Percentiles rank a stretch among this genome's conserved stretches.
phyloP scores from a whole-genome alignment of 768 basidiomycete species.

The Infundibulicybe gibba region DNA sequence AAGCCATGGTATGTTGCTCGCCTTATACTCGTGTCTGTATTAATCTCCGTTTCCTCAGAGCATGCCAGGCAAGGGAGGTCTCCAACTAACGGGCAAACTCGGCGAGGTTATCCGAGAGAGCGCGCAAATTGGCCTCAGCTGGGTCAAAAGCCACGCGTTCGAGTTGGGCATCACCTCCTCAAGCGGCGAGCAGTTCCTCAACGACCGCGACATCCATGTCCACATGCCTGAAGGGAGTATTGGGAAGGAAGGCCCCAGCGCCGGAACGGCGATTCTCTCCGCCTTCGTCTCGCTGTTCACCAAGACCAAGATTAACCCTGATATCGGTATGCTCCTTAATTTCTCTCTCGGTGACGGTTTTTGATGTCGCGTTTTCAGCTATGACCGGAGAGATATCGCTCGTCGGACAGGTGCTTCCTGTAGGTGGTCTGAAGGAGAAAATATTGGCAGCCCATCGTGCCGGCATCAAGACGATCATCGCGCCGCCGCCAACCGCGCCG shows the following conservation, averaged over 20 bases:
- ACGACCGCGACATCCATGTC: conserved; percentile 87
- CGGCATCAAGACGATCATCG: conserved; percentile 89
- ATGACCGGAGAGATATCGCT: conserved; percentile 99
- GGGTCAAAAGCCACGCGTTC: conserved; percentile 89
- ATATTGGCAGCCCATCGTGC: conserved; percentile 96
- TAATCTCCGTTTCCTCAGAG: conserved; percentile 42
- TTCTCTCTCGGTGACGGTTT: background rate
- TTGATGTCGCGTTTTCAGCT: conserved; percentile 39
- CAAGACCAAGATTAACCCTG: conserved; percentile 75
- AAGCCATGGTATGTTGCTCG: conserved; percentile 69
- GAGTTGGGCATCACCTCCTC: conserved; percentile 81
- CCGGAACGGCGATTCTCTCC: conserved; percentile 89
- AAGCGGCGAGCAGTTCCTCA: conserved; percentile 72
- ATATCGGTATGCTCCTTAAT: conserved; percentile 64
- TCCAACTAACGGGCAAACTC: conserved; percentile 95
- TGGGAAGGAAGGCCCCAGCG: conserved; percentile 95
- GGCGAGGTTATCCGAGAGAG: conserved; percentile 98
- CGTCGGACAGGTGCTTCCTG: conserved; percentile 92
- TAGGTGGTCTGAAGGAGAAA: conserved; percentile 95
- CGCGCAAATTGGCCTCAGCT: conserved; percentile 91
- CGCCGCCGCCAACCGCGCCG: conserved; percentile 83
- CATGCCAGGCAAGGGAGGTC: conserved; percentile 93
- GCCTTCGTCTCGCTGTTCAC: conserved; percentile 93
- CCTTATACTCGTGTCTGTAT: background rate
- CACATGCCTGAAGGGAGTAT: conserved; percentile 97